These are phyloP conservation scores for Colletotrichum acutatum DNA, from an alignment of 2,329 filamentous ascomycete species.

Conservation along the genomic window DNA sequence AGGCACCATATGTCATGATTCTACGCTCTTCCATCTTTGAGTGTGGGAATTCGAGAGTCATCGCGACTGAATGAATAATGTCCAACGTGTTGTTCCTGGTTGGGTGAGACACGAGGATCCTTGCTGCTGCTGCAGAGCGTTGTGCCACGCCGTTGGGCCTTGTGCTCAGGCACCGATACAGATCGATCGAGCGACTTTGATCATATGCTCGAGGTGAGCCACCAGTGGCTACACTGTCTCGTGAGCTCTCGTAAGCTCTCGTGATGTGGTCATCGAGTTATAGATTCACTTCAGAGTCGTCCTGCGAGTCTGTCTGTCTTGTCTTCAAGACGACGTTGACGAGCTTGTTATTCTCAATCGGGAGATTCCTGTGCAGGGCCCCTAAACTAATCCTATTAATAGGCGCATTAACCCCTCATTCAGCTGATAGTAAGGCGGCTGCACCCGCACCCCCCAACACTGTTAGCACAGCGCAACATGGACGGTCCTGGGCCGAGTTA, in stretches of 20 bases:
- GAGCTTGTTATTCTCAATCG: background rate
- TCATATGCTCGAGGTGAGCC: background rate
- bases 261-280: background rate
- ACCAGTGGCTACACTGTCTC: background rate
- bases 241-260: background rate
- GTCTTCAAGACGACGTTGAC: background rate
- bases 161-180: conserved; percentile 6
- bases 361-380: conserved; percentile 9
- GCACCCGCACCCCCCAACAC: conserved; percentile 20
- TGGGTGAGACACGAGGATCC: background rate
- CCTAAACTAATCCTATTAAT: conserved; percentile 19
- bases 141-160: background rate
- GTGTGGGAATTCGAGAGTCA: background rate
- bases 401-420: conserved; percentile 30
- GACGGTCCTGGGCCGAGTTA: background rate
- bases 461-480: background rate
- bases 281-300: background rate
- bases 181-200: background rate
- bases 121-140: conserved; percentile 4
- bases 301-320: background rate
- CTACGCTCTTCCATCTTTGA: background rate
- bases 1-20: background rate
- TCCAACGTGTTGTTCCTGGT: background rate
- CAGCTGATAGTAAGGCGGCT: conserved; percentile 16
- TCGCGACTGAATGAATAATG: background rate